Base-by-base conservation (phyloP, 345 rosid species). In the Aegle marmelos region DNA sequence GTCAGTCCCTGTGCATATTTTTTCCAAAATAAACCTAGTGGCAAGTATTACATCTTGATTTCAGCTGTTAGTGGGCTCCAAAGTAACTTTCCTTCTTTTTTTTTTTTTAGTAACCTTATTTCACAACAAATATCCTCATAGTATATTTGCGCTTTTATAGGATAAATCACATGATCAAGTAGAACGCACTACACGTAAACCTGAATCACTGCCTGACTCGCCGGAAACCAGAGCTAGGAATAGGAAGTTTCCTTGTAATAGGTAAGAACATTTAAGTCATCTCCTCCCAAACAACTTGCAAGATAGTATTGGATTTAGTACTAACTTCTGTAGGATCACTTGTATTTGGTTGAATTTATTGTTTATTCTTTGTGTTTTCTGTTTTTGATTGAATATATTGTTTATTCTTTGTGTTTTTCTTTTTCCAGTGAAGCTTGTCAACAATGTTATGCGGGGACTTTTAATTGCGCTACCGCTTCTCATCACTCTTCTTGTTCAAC, bases 131-230 rank as follows among this genome's bases (percentile, higher is more conserved):
- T 69, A 22, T 7, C 30, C 54, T 81, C 56, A 85, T 67, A 28
- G 2, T 59, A 31, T 50, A 36, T 54, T 31, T 39, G 1, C 61
- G 61, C 22, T 48, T 69, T 22, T 73, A 25, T 74, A 87, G 90
- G 89, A 83, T 78, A 85, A 79, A 72, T 76, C 79, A 60, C 73
- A 59, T 34, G 76, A 80, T 75, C 53, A 72, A 16, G 62, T 74
- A 36, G 83, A 65, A 69, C 17, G 48, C 37, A n/a, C 72, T 10
- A 17, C 72, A 58, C 70, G 56, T 54, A 79, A 65, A 70, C 36
- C 22, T 50, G 85, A 76, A 61, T 58, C 53, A 62, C 65, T 56
- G 73, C 73, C 77, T 24, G 58, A 64, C 41, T 79, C 76, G 21
- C 79, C 63, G 1, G 36, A 62, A 70, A 62, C 61, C 14, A 62